phyloP scores from a whole-genome alignment of 352 stramenopile genomes.

The Phytophthora pini region DNA sequence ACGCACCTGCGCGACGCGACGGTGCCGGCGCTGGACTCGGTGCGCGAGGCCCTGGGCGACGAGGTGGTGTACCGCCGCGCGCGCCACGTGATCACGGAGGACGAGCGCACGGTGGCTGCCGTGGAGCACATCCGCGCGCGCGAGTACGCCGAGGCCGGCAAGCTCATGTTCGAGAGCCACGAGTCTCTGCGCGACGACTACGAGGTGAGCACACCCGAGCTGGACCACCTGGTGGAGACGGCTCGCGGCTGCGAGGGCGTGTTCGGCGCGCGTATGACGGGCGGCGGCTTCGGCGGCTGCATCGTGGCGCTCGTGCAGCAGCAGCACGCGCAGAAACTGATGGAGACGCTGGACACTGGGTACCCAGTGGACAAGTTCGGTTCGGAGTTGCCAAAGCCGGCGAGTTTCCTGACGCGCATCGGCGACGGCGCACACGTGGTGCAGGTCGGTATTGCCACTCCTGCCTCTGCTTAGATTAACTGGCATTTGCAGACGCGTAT shows the following conservation, averaged over 20 bases:
- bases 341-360: slow-evolving; percentile 68
- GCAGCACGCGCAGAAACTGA: slow-evolving; percentile 64
- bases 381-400: slow-evolving; percentile 60
- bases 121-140: slow-evolving; percentile 79
- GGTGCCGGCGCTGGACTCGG: slow-evolving; percentile 74
- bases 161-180: slow-evolving; percentile 94
- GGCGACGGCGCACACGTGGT: slow-evolving; percentile 66
- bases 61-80: slow-evolving; percentile 85
- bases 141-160: slow-evolving; percentile 82
- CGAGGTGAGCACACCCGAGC: slow-evolving; percentile 91
- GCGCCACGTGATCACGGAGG: slow-evolving; percentile 93
- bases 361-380: slow-evolving; percentile 71
- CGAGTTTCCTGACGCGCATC: slow-evolving; percentile 71
- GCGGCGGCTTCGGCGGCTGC: slow-evolving; percentile 96
- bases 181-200: slow-evolving; percentile 93
- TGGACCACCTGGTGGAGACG: slow-evolving; percentile 92
- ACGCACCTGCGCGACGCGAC: slow-evolving; percentile 91
- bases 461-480: slow-evolving; percentile 9
- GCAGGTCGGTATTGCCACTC: slow-evolving; percentile 26
- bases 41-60: slow-evolving; percentile 66
- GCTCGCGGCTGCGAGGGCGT: slow-evolving; percentile 91
- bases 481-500: not conserved
- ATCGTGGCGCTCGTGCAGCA: slow-evolving; percentile 94
- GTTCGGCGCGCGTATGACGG: slow-evolving; percentile 95
- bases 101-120: slow-evolving; percentile 40